Evolutionary conservation across 2,329 filamentous ascomycete species (phyloP).

Genomic region (Helicocarpus griseus): DNA sequence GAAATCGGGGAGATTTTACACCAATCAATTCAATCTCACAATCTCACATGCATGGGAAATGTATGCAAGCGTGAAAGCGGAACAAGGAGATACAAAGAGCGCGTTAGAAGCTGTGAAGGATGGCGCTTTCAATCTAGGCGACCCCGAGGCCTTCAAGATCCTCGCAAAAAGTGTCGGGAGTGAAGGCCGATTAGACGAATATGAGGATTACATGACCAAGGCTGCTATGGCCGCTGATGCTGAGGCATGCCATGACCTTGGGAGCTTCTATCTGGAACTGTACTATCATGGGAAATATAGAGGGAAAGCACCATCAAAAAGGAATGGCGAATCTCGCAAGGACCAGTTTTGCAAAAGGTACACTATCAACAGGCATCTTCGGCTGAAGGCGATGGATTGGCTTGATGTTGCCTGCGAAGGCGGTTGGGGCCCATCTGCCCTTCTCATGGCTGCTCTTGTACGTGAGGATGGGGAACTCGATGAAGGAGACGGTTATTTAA

Average conservation of each 20-base stretch:
- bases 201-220: slow-evolving; percentile 27
- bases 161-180: slow-evolving; percentile 18
- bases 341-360: slow-evolving; percentile 1
- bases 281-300: slow-evolving; percentile 12
- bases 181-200: slow-evolving; percentile 15
- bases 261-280: slow-evolving; percentile 25
- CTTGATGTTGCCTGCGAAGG: slow-evolving; percentile 20
- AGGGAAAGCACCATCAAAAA: neutral
- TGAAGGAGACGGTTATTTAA: slow-evolving; percentile 13
- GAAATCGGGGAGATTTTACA: neutral
- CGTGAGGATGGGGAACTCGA: slow-evolving; percentile 18
- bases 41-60: slow-evolving; percentile 20
- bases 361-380: slow-evolving; percentile 7
- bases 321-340: neutral
- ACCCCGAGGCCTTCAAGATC: slow-evolving; percentile 17
- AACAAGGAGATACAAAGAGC: slow-evolving; percentile 9
- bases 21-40: slow-evolving; percentile 2
- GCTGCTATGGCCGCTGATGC: slow-evolving; percentile 22
- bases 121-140: slow-evolving; percentile 24
- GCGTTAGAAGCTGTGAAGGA: slow-evolving; percentile 16
- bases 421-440: slow-evolving; percentile 15
- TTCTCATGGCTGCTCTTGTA: slow-evolving; percentile 22
- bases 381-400: slow-evolving; percentile 25
- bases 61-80: slow-evolving; percentile 17
- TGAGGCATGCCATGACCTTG: slow-evolving; percentile 24